Conservation (phyloP, 2,329 filamentous ascomycete species). For the Epichloe bromicola region DNA sequence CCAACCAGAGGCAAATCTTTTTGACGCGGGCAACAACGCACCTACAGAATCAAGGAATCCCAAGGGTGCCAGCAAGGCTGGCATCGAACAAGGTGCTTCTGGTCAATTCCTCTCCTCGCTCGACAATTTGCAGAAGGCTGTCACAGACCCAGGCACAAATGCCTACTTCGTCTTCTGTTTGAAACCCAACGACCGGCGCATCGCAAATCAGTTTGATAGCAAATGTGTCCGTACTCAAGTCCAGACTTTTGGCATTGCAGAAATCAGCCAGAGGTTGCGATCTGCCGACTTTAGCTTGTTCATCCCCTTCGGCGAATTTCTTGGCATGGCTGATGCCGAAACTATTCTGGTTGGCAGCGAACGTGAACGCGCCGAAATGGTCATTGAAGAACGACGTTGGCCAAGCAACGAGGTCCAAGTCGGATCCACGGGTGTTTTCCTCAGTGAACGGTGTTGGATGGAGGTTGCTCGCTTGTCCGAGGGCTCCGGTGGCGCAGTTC, state of each 20-base stretch:
- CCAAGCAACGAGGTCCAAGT: conserved; percentile 80
- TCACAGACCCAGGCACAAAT: conserved; percentile 73
- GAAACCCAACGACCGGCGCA: conserved; percentile 92
- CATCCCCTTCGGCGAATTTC: conserved; percentile 88
- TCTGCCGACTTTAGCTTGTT: conserved; percentile 95
- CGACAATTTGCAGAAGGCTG: conserved; percentile 79
- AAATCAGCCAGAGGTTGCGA: conserved; percentile 85
- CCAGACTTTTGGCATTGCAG: conserved; percentile 89
- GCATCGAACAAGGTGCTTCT: conserved; percentile 68
- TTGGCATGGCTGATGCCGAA: conserved; percentile 76
- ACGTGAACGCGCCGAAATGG: conserved; percentile 76
- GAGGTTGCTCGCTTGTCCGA: conserved; percentile 70
- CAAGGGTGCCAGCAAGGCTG: conserved; percentile 17
- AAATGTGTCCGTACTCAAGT: conserved; percentile 93
- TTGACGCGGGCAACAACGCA: conserved; percentile 16
- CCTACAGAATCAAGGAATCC: conserved; percentile 27
- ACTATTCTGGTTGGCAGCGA: conserved; percentile 83
- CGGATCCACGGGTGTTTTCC: conserved; percentile 84
- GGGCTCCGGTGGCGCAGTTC: conserved; percentile 36
- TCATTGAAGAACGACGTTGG: conserved; percentile 90
- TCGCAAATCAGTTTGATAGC: conserved; percentile 97
- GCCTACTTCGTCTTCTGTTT: conserved; percentile 94
- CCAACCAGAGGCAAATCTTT: conserved; percentile 23
- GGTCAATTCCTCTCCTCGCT: conserved; percentile 84
- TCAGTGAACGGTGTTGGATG: conserved; percentile 92